phyloP scores from a whole-genome alignment of 768 basidiomycete genomes.

The Termitomyces bulborhizus region DNA sequence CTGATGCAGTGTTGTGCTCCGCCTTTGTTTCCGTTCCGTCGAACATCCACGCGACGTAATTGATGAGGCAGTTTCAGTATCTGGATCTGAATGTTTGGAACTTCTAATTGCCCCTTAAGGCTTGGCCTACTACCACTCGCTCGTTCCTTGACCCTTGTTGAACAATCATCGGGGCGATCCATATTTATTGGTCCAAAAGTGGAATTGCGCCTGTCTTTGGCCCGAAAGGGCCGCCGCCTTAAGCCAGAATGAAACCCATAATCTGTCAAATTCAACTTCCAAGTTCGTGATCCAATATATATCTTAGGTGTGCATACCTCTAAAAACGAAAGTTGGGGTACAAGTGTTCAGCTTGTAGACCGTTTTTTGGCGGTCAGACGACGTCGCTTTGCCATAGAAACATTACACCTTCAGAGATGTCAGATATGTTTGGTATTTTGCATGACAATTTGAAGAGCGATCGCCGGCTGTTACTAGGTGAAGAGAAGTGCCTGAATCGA shows the following conservation, averaged over 20 bases:
- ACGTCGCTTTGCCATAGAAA: background rate
- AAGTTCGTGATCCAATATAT: background rate
- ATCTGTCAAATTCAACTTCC: background rate
- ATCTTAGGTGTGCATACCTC: background rate
- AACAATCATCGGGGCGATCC: background rate
- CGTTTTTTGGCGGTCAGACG: background rate
- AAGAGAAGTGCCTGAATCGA: background rate
- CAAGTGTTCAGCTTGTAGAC: background rate
- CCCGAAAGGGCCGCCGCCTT: background rate
- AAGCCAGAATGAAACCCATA: background rate
- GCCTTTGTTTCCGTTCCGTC: slow-evolving; percentile 7
- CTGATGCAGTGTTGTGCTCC: slow-evolving; percentile 6
- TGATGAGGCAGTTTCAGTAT: background rate
- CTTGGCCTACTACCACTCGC: background rate
- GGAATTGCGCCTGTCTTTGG: background rate
- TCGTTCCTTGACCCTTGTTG: background rate
- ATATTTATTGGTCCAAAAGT: background rate
- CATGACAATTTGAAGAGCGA: background rate
- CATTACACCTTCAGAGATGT: background rate
- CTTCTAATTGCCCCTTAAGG: slow-evolving; percentile 3
- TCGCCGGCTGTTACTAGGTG: too few species aligned
- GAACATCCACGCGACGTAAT: slow-evolving; percentile 9
- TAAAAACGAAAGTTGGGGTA: background rate
- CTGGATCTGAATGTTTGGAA: background rate
- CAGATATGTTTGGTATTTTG: background rate